Percentiles rank a stretch among this genome's conserved stretches.
Conservation (phyloP, 2,329 filamentous ascomycete species). For the Epichloe uncinata region DNA sequence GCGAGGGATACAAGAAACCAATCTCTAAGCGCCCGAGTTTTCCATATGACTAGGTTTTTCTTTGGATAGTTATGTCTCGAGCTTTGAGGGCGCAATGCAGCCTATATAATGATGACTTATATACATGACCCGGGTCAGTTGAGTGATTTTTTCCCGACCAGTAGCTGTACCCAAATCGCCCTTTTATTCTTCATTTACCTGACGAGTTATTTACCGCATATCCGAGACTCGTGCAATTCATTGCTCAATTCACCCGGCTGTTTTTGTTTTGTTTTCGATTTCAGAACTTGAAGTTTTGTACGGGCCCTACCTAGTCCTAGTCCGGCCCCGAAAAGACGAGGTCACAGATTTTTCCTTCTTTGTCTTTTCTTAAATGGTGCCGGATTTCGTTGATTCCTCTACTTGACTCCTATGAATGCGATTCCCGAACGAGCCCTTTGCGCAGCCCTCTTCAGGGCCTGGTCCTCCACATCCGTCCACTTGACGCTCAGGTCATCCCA, state of each 20-base stretch:
- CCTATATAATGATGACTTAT: background rate
- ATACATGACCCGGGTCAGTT: background rate
- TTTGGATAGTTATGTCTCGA: background rate
- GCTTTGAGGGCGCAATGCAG: background rate
- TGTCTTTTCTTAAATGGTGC: too few species aligned
- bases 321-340: background rate
- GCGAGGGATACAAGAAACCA: background rate
- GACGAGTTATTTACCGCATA: too few species aligned
- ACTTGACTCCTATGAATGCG: constrained; percentile 53
- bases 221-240: too few species aligned
- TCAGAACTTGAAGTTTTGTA: too few species aligned
- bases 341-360: background rate
- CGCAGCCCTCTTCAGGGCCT: constrained; percentile 45
- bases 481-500: constrained; percentile 54
- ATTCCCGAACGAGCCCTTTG: constrained; percentile 46
- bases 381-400: constrained; percentile 7
- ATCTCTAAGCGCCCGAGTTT: background rate
- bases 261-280: too few species aligned
- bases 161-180: too few species aligned
- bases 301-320: too few species aligned
- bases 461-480: constrained; percentile 55
- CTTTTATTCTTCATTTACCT: too few species aligned
- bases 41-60: background rate
- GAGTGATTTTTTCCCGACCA: too few species aligned
- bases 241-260: too few species aligned